Conservation (phyloP, 129 eudicot species). For the Scalesia atractyloides region DNA sequence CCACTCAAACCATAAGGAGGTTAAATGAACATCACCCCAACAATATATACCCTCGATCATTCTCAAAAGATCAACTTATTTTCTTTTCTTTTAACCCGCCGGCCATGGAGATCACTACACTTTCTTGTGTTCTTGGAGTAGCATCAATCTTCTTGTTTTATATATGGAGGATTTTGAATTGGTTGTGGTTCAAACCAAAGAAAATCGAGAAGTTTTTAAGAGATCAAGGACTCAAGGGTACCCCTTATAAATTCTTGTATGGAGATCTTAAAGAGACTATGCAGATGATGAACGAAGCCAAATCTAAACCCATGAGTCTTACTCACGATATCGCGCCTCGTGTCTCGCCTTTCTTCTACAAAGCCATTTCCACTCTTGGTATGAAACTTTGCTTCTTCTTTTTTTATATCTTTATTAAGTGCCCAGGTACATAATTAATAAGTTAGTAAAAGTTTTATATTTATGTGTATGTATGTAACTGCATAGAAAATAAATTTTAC, state of each 20-base stretch:
- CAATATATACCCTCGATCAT: too few relatives aligned
- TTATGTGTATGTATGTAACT: too few relatives aligned
- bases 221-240: conserved; percentile 62
- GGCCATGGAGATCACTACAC: conserved; percentile 13
- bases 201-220: conserved; percentile 47
- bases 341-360: conserved; percentile 46
- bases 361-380: conserved; percentile 45
- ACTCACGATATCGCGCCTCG: conserved; percentile 42
- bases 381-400: not conserved
- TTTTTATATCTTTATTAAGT: not conserved
- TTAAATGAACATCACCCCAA: too few relatives aligned
- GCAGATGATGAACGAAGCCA: conserved; percentile 40
- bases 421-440: not conserved
- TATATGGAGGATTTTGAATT: conserved; percentile 40
- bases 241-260: conserved; percentile 41
- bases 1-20: too few relatives aligned
- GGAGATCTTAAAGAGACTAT: conserved; percentile 57
- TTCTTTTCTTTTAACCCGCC: not conserved
- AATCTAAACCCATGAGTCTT: conserved; percentile 43
- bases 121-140: conserved; percentile 13
- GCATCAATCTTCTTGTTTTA: conserved; percentile 22
- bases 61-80: too few relatives aligned
- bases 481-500: too few relatives aligned
- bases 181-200: conserved; percentile 62
- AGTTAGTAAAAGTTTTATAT: too few relatives aligned